Evolutionary conservation across 2,329 filamentous ascomycete genomes (phyloP).

Genomic region (Hypocreales sp.): DNA sequence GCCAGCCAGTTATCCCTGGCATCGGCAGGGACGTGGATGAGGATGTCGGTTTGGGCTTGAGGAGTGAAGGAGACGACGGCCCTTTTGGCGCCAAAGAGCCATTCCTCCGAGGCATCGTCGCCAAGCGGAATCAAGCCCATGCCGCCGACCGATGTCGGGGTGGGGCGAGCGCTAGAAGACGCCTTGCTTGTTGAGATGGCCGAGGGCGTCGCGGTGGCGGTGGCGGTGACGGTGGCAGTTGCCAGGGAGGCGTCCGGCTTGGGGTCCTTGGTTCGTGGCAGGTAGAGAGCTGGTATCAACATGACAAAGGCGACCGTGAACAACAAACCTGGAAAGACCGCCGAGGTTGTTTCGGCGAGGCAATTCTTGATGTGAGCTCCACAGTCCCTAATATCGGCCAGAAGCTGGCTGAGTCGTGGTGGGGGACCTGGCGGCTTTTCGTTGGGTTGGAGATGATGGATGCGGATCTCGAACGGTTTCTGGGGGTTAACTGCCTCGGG

Average conservation of each 20-base stretch:
- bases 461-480: too few species aligned
- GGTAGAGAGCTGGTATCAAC: conserved; percentile 13
- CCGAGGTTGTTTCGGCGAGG: conserved; percentile 6
- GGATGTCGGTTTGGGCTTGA: conserved; percentile 30
- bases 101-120: conserved; percentile 14
- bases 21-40: conserved; percentile 34
- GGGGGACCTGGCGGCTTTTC: too few species aligned
- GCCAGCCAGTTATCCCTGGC: conserved; percentile 38
- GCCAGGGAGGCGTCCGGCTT: conserved; percentile 1
- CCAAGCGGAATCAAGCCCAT: conserved; percentile 15
- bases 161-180: conserved; percentile 2
- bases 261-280: conserved; percentile 6
- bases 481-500: conserved; percentile 18
- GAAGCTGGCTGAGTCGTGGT: conserved; percentile 7
- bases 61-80: conserved; percentile 14
- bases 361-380: conserved; percentile 4
- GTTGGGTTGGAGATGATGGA: too few species aligned
- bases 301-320: conserved; percentile 9
- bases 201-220: conserved; percentile 6
- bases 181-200: conserved; percentile 4
- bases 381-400: conserved; percentile 5
- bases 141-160: conserved; percentile 5
- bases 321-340: conserved; percentile 10
- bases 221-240: conserved; percentile 7
- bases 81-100: conserved; percentile 17